Conservation (phyloP, 2,329 filamentous ascomycete genomes). For the Decorospora gaudefroyi region DNA sequence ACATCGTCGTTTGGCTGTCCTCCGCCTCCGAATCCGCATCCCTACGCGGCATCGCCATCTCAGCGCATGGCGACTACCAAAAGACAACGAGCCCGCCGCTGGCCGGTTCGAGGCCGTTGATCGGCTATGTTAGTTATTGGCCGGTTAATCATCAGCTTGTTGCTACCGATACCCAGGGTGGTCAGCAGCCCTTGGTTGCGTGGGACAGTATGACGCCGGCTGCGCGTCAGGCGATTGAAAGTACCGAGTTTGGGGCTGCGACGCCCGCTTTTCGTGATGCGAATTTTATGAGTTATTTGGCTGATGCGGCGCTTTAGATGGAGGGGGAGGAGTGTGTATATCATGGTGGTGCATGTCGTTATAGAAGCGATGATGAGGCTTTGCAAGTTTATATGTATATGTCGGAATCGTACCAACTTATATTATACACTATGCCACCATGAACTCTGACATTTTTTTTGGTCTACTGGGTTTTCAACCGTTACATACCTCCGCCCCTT, state of each 20-base stretch:
- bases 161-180: constrained; percentile 49
- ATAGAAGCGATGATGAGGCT: neutral
- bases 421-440: too few relatives aligned
- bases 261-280: constrained; percentile 56
- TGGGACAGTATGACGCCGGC: constrained; percentile 55
- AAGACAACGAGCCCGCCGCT: constrained; percentile 44
- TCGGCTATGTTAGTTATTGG: constrained; percentile 56
- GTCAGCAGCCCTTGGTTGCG: constrained; percentile 54
- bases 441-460: too few relatives aligned
- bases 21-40: constrained; percentile 48
- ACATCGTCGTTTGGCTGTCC: constrained; percentile 58
- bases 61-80: constrained; percentile 55
- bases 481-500: too few relatives aligned
- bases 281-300: constrained; percentile 55
- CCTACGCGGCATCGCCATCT: constrained; percentile 57
- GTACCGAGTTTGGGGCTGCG: constrained; percentile 54
- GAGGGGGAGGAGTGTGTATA: neutral
- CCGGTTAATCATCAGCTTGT: constrained; percentile 56
- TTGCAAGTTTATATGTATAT: neutral
- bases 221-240: constrained; percentile 51
- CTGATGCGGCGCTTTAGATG: constrained; percentile 29
- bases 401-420: too few relatives aligned
- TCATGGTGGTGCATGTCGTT: neutral
- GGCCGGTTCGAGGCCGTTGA: constrained; percentile 51
- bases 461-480: too few relatives aligned